Evolutionary conservation across 805 yeast species (phyloP).

Genomic region (Sugiyamaella marilandica): DNA sequence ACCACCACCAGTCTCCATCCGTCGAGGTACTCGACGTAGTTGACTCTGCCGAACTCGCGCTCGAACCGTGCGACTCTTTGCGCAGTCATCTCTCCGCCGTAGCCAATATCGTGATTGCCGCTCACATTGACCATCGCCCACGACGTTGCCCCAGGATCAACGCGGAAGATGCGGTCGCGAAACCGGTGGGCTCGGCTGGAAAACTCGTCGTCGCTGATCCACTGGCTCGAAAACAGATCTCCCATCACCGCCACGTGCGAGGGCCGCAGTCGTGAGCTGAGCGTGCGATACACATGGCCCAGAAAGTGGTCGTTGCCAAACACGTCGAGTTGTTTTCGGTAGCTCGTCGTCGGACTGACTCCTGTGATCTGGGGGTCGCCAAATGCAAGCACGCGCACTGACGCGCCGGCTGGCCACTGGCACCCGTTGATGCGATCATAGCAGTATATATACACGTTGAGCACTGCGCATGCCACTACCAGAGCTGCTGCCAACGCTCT

Average conservation of each 20-base stretch:
- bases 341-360: slow-evolving; percentile 64
- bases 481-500: slow-evolving; percentile 26
- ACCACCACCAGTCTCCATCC: slow-evolving; percentile 80
- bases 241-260: slow-evolving; percentile 87
- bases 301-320: slow-evolving; percentile 85
- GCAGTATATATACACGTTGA: slow-evolving; percentile 65
- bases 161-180: slow-evolving; percentile 29
- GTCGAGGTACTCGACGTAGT: slow-evolving; percentile 66
- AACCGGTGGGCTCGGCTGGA: slow-evolving; percentile 70
- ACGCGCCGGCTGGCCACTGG: slow-evolving; percentile 26
- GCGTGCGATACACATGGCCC: slow-evolving; percentile 71
- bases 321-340: slow-evolving; percentile 72
- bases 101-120: slow-evolving; percentile 96
- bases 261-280: slow-evolving; percentile 64
- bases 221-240: slow-evolving; percentile 87
- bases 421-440: slow-evolving; percentile 37
- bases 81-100: slow-evolving; percentile 88
- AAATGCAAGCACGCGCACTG: slow-evolving; percentile 68
- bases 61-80: slow-evolving; percentile 82
- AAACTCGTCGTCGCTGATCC: slow-evolving; percentile 88
- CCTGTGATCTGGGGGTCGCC: slow-evolving; percentile 99
- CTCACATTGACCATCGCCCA: slow-evolving; percentile 64
- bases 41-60: slow-evolving; percentile 74
- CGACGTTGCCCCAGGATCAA: slow-evolving; percentile 6
- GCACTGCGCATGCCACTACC: slow-evolving; percentile 36